Conservation (phyloP, 2,329 filamentous ascomycete species). For the Colletotrichum theobromicola region DNA sequence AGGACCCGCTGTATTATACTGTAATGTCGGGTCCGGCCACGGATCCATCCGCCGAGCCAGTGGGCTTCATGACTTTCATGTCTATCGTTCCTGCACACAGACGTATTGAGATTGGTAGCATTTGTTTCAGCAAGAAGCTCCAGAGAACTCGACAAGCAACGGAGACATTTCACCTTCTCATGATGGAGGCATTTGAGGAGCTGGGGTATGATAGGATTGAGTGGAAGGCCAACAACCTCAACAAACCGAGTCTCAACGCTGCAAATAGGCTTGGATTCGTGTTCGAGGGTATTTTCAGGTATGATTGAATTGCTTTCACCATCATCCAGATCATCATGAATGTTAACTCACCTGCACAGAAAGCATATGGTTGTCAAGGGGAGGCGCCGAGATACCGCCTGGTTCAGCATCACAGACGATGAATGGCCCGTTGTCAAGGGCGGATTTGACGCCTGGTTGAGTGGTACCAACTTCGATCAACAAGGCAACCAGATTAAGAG, state of each 20-base stretch:
- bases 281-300: slow-evolving; percentile 64
- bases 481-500: slow-evolving; percentile 55
- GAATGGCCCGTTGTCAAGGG: slow-evolving; percentile 59
- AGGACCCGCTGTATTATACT: slow-evolving; percentile 48
- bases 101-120: slow-evolving; percentile 61
- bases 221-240: slow-evolving; percentile 68
- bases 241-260: slow-evolving; percentile 57
- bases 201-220: slow-evolving; percentile 63
- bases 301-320: background rate
- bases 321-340: background rate
- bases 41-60: slow-evolving; percentile 31
- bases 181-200: slow-evolving; percentile 56
- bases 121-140: slow-evolving; percentile 55
- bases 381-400: slow-evolving; percentile 61
- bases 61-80: slow-evolving; percentile 50
- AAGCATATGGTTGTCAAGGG: slow-evolving; percentile 67
- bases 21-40: slow-evolving; percentile 39
- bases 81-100: slow-evolving; percentile 52
- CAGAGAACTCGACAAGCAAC: slow-evolving; percentile 61
- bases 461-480: slow-evolving; percentile 58
- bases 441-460: slow-evolving; percentile 60
- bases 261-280: slow-evolving; percentile 63
- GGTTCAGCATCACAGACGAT: slow-evolving; percentile 62
- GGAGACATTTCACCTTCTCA: slow-evolving; percentile 62
- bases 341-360: slow-evolving; percentile 19